Base-by-base conservation (phyloP, 2,329 filamentous ascomycete genomes). In the Colletotrichum sp. region DNA sequence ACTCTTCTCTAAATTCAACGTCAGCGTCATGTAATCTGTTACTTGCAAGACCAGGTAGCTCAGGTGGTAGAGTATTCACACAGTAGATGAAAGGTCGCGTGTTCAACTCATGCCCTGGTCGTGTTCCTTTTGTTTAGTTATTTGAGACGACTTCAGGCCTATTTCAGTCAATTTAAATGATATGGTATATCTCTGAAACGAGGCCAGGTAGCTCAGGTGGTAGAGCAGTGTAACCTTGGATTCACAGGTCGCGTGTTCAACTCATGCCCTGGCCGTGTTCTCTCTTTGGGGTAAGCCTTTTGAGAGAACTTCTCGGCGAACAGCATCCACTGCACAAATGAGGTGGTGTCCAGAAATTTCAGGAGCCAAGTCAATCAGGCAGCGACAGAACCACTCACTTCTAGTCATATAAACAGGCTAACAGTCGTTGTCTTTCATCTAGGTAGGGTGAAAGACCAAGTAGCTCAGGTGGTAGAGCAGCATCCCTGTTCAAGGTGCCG, bases 191-290 rank as follows among this genome's bases (percentile, higher is more conserved):
- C 39, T 49, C 18, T 8, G 13, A 57, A 3, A 57, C 52, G 6
- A 24, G 52, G 21, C 21, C 52, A 26, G 24, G 52, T 57, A 57
- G 7, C 52, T 57, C 52, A 57, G 52, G 52, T 57, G 52, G 52
- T 16, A 57, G 52, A 57, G 52, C 52, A 57, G 52, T 57, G 21
- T 57, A 26, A 0, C 52, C 52, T 57, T 57, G 5, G 52, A 28
- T 60, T 60, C 57, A 28, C 57, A 30, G 28, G 24, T 62, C 52
- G 52, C 52, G 52, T 57, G 52, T 57, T 57, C 52, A 57, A 57
- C 52, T 57, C 52, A 57, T 57, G 52, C 52, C 21, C 15, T 26
- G 52, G 52, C 15, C 52, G 52, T 0, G 21, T 57, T 57, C 10
- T n/a, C 0, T 24, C 10, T 57, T 57, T 57, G 52, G 13, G 21